Percentiles rank a stretch among this genome's conserved stretches.
phyloP scores from a whole-genome alignment of 208 protist genomes.

The Acanthamoeba healyi region DNA sequence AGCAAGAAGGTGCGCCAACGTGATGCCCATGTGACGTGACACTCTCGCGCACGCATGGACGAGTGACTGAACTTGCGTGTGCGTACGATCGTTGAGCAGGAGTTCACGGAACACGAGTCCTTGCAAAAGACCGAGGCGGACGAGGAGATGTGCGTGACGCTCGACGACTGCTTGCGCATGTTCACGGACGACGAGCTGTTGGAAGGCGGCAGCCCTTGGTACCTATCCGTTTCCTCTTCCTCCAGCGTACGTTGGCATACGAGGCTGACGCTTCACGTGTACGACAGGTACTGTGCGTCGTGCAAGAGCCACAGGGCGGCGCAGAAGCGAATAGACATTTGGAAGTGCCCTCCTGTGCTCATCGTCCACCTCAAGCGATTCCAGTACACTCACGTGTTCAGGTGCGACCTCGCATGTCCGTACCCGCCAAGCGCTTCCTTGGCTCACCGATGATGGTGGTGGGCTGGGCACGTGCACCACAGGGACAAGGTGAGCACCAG shows the following conservation, averaged over 20 bases:
- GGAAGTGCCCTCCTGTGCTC: conserved; percentile 87
- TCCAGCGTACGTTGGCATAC: conserved; percentile 35
- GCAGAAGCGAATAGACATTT: conserved; percentile 88
- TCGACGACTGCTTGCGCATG: conserved; percentile 81
- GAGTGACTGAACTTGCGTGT: too few species aligned
- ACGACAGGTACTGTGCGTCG: conserved; percentile 79
- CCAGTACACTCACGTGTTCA: conserved; percentile 65
- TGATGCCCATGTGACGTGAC: not conserved
- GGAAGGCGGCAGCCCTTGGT: conserved; percentile 77
- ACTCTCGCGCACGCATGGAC: not conserved
- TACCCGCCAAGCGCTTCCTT: too few species aligned
- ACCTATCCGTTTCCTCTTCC: not conserved
- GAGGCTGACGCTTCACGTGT: not conserved
- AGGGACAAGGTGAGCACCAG: conserved; percentile 83
- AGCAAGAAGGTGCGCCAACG: not conserved
- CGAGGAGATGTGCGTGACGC: conserved; percentile 27
- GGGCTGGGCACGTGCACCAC: not conserved
- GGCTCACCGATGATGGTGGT: not conserved
- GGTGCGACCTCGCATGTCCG: too few species aligned
- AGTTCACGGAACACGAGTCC: conserved; percentile 9
- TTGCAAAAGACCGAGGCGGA: conserved; percentile 16
- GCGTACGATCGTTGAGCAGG: not conserved
- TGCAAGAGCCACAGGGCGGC: conserved; percentile 84
- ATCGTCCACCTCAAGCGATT: conserved; percentile 92
- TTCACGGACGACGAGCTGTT: conserved; percentile 85